A percentile compares a stretch with the other conserved stretches of the same genome.
Evolutionary conservation across 768 basidiomycete genomes (phyloP).

Genomic region (Termitomyces bulborhizus): DNA sequence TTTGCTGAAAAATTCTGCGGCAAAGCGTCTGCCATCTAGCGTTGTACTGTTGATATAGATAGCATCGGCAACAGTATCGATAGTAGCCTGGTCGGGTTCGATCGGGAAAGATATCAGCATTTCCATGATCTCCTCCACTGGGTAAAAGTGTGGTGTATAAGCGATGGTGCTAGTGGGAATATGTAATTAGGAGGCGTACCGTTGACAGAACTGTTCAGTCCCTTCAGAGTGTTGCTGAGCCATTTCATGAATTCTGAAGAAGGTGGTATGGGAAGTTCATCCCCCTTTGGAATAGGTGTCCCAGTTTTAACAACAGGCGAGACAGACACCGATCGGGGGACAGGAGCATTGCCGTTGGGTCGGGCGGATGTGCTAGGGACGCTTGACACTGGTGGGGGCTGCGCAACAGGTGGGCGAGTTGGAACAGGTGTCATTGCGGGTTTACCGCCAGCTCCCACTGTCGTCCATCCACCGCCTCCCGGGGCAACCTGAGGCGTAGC

Average conservation of each 20-base stretch:
- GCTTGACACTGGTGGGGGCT: constrained; percentile 24
- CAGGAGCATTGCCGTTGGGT: constrained; percentile 29
- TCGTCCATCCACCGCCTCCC: constrained; percentile 69
- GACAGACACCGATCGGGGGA: constrained; percentile 28
- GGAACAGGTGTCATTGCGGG: constrained; percentile 26
- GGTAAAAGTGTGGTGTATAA: not conserved
- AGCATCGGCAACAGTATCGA: constrained; percentile 91
- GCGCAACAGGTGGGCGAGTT: constrained; percentile 23
- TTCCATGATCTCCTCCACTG: constrained; percentile 94
- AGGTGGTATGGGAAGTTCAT: constrained; percentile 59
- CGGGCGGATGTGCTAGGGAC: constrained; percentile 26
- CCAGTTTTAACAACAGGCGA: constrained; percentile 27
- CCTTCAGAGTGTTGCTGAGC: constrained; percentile 81
- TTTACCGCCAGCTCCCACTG: constrained; percentile 79
- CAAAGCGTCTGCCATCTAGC: constrained; percentile 92
- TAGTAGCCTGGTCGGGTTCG: constrained; percentile 74
- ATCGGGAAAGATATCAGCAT: constrained; percentile 94
- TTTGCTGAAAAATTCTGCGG: constrained; percentile 82
- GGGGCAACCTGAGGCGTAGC: constrained; percentile 16
- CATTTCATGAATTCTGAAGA: constrained; percentile 91
- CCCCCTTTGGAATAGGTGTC: constrained; percentile 36
- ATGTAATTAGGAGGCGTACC: constrained; percentile 29
- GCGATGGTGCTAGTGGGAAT: not conserved
- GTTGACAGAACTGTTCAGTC: constrained; percentile 65
- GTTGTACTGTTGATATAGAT: constrained; percentile 95